Conservation (phyloP, 176 grass and related monocot species). For the Oryza punctata region DNA sequence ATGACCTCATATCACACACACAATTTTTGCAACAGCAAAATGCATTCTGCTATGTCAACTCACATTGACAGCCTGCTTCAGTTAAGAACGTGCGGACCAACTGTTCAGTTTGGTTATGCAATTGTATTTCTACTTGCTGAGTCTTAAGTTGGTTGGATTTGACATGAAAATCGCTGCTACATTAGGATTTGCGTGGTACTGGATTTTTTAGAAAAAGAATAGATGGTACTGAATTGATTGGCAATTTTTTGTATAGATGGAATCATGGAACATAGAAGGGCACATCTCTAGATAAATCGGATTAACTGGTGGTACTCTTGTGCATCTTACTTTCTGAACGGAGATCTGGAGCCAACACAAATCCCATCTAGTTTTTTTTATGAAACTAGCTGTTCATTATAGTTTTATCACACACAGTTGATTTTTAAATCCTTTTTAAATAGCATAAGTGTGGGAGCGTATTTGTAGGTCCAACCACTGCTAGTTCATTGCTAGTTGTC, state of each 20-base stretch:
- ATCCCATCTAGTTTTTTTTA: background rate
- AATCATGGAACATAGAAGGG: background rate
- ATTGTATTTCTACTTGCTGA: background rate
- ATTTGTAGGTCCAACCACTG: too few relatives aligned
- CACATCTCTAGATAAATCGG: background rate
- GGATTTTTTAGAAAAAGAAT: background rate
- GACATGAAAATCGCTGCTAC: background rate
- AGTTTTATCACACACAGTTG: background rate
- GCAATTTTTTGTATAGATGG: background rate
- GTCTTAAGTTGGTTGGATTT: constrained; percentile 5
- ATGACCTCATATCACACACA: background rate
- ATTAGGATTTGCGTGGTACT: background rate
- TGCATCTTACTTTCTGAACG: constrained; percentile 21
- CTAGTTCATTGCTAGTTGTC: background rate
- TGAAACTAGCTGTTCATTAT: background rate
- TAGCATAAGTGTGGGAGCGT: too few relatives aligned
- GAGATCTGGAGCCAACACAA: background rate
- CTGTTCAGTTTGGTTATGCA: constrained; percentile 26
- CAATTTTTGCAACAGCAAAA: background rate
- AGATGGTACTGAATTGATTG: background rate
- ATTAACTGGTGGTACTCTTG: background rate
- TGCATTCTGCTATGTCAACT: background rate
- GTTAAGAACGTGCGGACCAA: background rate
- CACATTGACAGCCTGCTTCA: background rate
- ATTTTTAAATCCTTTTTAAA: background rate